phyloP scores from a whole-genome alignment of 2,329 filamentous ascomycete genomes.

The Hortaea sp. region DNA sequence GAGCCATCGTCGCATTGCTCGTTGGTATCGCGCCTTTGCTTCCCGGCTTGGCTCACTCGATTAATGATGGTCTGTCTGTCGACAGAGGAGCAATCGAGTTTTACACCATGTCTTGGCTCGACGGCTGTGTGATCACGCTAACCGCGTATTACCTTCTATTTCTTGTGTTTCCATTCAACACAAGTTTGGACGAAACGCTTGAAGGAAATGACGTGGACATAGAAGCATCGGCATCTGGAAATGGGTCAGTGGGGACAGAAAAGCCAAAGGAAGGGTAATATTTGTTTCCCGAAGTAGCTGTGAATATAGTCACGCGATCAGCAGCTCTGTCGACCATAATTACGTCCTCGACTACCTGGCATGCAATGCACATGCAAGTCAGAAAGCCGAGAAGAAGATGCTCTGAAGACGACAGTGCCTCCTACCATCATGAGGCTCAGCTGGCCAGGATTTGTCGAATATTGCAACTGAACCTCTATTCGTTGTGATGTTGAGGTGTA shows the following conservation, averaged over 20 bases:
- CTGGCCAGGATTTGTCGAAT: too few relatives aligned
- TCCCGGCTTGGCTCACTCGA: conserved; percentile 3
- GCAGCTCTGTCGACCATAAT: too few relatives aligned
- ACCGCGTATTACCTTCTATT: neutral
- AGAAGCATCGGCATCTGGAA: neutral
- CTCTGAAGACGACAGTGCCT: too few relatives aligned
- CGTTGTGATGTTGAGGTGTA: too few relatives aligned
- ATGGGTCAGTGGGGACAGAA: neutral
- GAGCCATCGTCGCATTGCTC: conserved; percentile 1
- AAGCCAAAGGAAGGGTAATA: too few relatives aligned
- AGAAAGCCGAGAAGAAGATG: too few relatives aligned
- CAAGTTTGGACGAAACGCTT: neutral
- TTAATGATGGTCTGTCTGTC: conserved; percentile 1
- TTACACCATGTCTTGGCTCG: conserved; percentile 3
- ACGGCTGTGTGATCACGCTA: neutral
- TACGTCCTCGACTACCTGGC: too few relatives aligned
- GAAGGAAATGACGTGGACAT: neutral
- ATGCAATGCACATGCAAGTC: too few relatives aligned
- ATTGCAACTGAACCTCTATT: too few relatives aligned
- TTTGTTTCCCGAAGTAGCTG: too few relatives aligned
- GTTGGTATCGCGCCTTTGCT: conserved; percentile 2
- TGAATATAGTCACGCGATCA: too few relatives aligned
- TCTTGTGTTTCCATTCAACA: neutral
- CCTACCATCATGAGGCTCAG: too few relatives aligned
- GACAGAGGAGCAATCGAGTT: neutral